Conservation (phyloP, 495 filamentous ascomycete species). For the Penicillium nucicola region DNA sequence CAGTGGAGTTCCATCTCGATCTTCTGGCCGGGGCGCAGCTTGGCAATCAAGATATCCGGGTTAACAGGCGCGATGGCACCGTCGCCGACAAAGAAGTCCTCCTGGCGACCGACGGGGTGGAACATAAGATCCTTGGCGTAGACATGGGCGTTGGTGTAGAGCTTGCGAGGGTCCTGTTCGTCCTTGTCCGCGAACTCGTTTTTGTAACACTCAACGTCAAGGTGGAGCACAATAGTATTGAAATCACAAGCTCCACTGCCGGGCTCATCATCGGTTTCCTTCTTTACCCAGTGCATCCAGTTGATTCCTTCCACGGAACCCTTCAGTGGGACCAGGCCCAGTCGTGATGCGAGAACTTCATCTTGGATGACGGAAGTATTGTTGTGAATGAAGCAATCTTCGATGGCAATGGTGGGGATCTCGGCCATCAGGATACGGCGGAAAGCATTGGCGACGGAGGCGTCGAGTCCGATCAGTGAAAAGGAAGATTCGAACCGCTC, state of each 20-base stretch:
- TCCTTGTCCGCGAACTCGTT: constrained; percentile 64
- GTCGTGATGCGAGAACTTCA: constrained; percentile 84
- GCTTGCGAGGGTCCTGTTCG: constrained; percentile 75
- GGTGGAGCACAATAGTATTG: constrained; percentile 72
- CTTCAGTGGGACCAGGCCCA: constrained; percentile 87
- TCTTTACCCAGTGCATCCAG: constrained; percentile 75
- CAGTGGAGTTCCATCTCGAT: constrained; percentile 82
- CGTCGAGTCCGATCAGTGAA: constrained; percentile 88
- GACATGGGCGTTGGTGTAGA: constrained; percentile 81
- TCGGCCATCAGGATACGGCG: constrained; percentile 95
- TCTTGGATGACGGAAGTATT: constrained; percentile 98
- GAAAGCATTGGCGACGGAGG: constrained; percentile 94
- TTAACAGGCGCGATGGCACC: constrained; percentile 71
- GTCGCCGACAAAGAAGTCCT: constrained; percentile 60
- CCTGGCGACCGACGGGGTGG: constrained; percentile 70
- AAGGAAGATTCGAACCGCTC: constrained; percentile 72
- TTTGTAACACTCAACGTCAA: constrained; percentile 73
- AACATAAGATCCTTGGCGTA: constrained; percentile 82
- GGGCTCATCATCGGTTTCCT: constrained; percentile 51
- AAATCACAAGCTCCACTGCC: constrained; percentile 58
- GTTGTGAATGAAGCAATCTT: constrained; percentile 83
- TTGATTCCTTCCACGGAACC: constrained; percentile 71
- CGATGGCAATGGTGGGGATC: constrained; percentile 90
- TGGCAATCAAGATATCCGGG: constrained; percentile 91
- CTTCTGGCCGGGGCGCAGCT: constrained; percentile 86